A percentile compares a stretch with the other conserved stretches of the same genome.
Evolutionary conservation across 306 rosid species (phyloP).

Genomic region (Biancaea sappan): DNA sequence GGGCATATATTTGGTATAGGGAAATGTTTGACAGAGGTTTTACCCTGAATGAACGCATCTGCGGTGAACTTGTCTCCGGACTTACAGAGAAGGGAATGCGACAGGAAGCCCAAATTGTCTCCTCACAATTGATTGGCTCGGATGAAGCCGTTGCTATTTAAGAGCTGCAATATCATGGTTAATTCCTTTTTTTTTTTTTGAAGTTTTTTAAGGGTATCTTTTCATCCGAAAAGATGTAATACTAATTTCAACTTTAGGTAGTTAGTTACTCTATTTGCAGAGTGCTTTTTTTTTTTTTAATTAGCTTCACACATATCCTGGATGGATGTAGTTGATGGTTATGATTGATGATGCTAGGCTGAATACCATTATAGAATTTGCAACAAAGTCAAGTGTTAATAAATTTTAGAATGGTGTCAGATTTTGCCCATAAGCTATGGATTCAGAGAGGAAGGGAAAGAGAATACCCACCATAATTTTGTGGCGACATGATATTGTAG

Average conservation of each 20-base stretch:
- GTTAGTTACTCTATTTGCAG: too few species aligned
- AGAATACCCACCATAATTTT: background rate
- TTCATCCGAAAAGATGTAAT: too few species aligned
- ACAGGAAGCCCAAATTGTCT: slow-evolving; percentile 62
- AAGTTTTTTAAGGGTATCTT: too few species aligned
- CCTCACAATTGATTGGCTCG: slow-evolving; percentile 55
- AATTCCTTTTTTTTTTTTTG: too few species aligned
- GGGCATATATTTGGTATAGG: slow-evolving; percentile 73
- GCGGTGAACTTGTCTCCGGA: slow-evolving; percentile 60
- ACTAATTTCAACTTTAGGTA: too few species aligned
- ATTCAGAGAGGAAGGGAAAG: background rate
- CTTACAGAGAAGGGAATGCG: slow-evolving; percentile 62
- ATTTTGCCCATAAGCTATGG: slow-evolving; percentile 5
- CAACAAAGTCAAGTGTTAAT: slow-evolving; percentile 3
- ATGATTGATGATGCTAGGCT: slow-evolving; percentile 27
- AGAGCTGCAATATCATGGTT: background rate
- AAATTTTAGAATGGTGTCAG: slow-evolving; percentile 1
- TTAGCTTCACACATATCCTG: slow-evolving; percentile 1
- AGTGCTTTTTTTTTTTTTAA: too few species aligned
- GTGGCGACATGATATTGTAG: background rate
- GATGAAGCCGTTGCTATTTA: background rate
- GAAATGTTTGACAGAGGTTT: slow-evolving; percentile 62
- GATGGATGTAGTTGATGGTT: slow-evolving; percentile 17
- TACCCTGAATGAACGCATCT: slow-evolving; percentile 37
- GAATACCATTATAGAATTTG: slow-evolving; percentile 16